These are phyloP conservation scores for Erucastrum elatum DNA, from an alignment of 345 rosid species.

Conservation along the genomic window DNA sequence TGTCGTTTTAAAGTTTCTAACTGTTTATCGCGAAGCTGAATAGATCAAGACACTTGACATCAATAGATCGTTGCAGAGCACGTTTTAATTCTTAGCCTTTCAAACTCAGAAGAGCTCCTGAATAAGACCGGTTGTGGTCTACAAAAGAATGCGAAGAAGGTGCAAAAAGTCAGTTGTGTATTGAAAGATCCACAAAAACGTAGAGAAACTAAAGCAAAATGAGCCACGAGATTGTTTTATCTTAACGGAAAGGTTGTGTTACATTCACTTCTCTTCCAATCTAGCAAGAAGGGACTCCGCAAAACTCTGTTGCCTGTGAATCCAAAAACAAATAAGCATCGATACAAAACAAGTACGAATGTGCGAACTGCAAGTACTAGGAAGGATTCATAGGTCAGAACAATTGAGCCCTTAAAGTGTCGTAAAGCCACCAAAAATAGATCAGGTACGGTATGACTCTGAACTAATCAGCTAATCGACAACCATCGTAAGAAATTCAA, in stretches of 20 bases:
- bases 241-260: background rate
- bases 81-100: background rate
- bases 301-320: constrained; percentile 87
- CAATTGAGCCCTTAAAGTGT: no score
- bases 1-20: background rate
- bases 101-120: background rate
- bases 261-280: constrained; percentile 68
- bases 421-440: background rate
- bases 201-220: constrained; percentile 3
- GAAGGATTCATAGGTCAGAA: constrained; percentile 9
- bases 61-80: background rate
- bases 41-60: background rate
- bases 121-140: no score
- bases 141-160: no score
- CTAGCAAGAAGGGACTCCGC: constrained; percentile 79
- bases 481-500: constrained; percentile 1
- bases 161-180: no score
- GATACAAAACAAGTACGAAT: background rate
- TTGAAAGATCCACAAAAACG: constrained; percentile 16
- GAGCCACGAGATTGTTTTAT: background rate
- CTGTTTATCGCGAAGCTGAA: background rate
- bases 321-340: constrained; percentile 16
- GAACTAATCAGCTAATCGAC: background rate
- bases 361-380: background rate
- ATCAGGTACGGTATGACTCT: background rate